Conservation (phyloP, 306 rosid species). For the Parietaria judaica region DNA sequence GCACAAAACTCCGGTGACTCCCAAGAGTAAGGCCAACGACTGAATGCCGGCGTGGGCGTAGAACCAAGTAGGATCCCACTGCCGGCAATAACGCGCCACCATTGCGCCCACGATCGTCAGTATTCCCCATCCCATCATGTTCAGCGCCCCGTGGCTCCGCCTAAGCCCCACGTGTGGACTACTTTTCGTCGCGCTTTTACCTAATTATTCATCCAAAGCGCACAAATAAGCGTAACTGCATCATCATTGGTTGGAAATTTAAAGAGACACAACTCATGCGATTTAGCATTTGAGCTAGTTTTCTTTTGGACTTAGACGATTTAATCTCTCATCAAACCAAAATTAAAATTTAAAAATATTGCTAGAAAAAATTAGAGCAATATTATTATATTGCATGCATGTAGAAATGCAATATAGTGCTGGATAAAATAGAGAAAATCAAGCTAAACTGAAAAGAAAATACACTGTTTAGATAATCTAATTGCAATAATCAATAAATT, state of each 20-base stretch:
- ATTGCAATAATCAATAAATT: no score
- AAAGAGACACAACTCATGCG: no score
- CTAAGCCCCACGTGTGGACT: constrained; percentile 28
- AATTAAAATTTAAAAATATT: no score
- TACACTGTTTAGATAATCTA: no score
- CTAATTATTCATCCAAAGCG: constrained; percentile 15
- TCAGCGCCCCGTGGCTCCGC: constrained; percentile 59
- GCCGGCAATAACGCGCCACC: constrained; percentile 48
- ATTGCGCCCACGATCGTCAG: constrained; percentile 57
- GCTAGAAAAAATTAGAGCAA: no score
- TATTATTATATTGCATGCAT: no score
- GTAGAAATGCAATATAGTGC: no score
- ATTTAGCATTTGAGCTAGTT: no score
- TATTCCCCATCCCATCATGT: constrained; percentile 71
- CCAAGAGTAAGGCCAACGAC: constrained; percentile 42
- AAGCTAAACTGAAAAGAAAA: no score
- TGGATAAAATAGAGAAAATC: no score
- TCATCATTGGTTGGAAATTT: background rate
- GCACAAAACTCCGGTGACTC: constrained; percentile 42
- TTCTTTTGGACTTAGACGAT: no score
- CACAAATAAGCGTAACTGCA: background rate
- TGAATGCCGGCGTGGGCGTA: constrained; percentile 48
- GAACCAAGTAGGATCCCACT: constrained; percentile 62
- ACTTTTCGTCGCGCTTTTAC: constrained; percentile 21
- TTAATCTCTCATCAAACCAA: no score